These are phyloP conservation scores for Colletotrichum zoysiae DNA, from an alignment of 2,329 filamentous ascomycete genomes.

Conservation along the genomic window DNA sequence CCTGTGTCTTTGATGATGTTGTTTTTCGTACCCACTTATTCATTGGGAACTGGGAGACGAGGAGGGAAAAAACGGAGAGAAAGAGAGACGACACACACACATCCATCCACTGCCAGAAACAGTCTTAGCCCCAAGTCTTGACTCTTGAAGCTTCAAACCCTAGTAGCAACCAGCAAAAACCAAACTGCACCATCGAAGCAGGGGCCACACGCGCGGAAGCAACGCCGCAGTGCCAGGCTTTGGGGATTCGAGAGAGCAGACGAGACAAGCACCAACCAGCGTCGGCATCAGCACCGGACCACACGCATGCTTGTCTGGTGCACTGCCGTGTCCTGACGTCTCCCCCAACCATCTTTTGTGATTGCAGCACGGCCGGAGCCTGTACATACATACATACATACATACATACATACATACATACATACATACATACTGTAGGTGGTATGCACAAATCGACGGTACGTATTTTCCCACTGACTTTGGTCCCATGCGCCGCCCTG, in stretches of 20 bases:
- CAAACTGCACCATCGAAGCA: constrained; percentile 29
- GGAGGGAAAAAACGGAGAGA: neutral
- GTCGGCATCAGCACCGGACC: constrained; percentile 7
- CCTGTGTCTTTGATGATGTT: constrained; percentile 17
- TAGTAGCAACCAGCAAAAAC: constrained; percentile 3
- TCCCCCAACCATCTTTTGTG: constrained; percentile 31
- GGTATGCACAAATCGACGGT: constrained; percentile 34
- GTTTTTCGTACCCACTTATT: constrained; percentile 16
- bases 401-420: no score
- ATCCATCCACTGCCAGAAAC: neutral
- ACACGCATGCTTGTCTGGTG: constrained; percentile 11
- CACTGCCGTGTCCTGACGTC: constrained; percentile 36
- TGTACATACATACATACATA: no score
- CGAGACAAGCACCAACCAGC: constrained; percentile 16
- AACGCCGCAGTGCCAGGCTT: constrained; percentile 10
- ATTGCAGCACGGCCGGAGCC: constrained; percentile 24
- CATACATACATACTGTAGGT: no score
- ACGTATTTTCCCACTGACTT: constrained; percentile 22
- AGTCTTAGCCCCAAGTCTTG: constrained; percentile 9
- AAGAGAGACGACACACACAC: no score
- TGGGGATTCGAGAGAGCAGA: neutral
- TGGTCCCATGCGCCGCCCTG: constrained; percentile 37
- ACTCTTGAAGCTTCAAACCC: constrained; percentile 14
- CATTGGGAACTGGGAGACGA: constrained; percentile 8
- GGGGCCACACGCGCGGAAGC: constrained; percentile 13